These are phyloP conservation scores for Cutaneotrichosporon sp. DNA, from an alignment of 1,284 basidiomycete species.

Conservation along the genomic window DNA sequence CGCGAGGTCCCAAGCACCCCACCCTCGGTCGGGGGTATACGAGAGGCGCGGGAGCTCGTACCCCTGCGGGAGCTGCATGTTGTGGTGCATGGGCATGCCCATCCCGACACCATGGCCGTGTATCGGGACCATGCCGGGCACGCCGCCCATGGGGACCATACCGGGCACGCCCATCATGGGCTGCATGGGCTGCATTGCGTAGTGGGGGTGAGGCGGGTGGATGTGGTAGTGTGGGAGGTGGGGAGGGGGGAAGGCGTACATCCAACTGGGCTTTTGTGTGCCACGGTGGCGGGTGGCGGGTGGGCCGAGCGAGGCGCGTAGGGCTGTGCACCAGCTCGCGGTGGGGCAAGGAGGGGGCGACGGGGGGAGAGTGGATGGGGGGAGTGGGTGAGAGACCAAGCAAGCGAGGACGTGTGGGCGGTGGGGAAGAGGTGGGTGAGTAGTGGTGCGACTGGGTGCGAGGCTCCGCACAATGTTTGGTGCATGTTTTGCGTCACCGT, in stretches of 20 bases:
- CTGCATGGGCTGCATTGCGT: background rate
- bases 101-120: conserved; percentile 2
- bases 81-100: conserved; percentile 10
- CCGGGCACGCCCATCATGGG: background rate
- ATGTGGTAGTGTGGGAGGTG: background rate
- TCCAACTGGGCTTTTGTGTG: background rate
- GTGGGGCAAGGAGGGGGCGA: too few relatives aligned
- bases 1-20: conserved; percentile 46
- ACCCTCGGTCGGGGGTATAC: conserved; percentile 37
- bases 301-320: too few relatives aligned
- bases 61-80: conserved; percentile 36
- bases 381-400: too few relatives aligned
- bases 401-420: too few relatives aligned
- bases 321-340: too few relatives aligned
- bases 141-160: conserved; percentile 12
- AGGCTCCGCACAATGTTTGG: background rate
- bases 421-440: background rate
- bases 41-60: conserved; percentile 36
- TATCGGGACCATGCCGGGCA: conserved; percentile 20
- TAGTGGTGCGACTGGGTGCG: background rate
- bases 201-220: background rate
- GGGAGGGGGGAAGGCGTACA: background rate
- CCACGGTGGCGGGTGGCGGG: background rate
- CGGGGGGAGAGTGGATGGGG: too few relatives aligned
- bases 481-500: background rate